These are phyloP conservation scores for Fusarium sp. DNA, from an alignment of 2,329 filamentous ascomycete genomes.

Conservation along the genomic window DNA sequence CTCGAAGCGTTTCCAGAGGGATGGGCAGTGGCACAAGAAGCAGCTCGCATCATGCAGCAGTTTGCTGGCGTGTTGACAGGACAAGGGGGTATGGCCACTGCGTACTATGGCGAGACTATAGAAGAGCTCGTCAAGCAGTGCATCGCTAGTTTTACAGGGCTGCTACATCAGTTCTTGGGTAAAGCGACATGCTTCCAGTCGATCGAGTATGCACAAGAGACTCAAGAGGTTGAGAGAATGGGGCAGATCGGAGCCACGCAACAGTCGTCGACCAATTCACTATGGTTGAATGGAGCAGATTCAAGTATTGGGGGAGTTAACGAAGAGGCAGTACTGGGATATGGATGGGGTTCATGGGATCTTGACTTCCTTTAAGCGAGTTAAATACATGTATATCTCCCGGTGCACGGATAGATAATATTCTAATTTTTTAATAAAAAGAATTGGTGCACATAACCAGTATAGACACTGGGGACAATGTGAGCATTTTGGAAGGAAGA, in stretches of 20 bases:
- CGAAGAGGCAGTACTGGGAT: slow-evolving; percentile 37
- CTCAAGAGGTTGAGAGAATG: slow-evolving; percentile 19
- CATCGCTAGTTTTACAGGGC: slow-evolving; percentile 34
- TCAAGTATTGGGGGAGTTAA: slow-evolving; percentile 23
- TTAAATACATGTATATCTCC: not conserved
- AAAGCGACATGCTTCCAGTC: slow-evolving; percentile 47
- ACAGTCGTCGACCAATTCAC: slow-evolving; percentile 29
- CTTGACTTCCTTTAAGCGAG: slow-evolving; percentile 40
- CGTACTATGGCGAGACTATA: slow-evolving; percentile 33
- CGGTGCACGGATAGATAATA: not conserved
- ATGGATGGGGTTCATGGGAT: slow-evolving; percentile 44
- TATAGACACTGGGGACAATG: not conserved
- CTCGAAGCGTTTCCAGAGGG: slow-evolving; percentile 52
- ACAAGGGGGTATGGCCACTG: slow-evolving; percentile 25
- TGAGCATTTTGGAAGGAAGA: not conserved
- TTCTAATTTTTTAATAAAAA: too few species aligned
- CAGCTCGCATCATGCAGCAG: slow-evolving; percentile 49
- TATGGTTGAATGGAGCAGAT: slow-evolving; percentile 35
- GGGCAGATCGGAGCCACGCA: slow-evolving; percentile 17
- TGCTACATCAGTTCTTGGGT: slow-evolving; percentile 50
- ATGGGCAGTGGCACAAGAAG: slow-evolving; percentile 51
- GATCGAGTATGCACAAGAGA: slow-evolving; percentile 34
- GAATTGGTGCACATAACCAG: not conserved
- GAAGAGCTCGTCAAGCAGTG: slow-evolving; percentile 33
- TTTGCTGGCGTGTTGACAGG: slow-evolving; percentile 38